Evolutionary conservation across 345 rosid species (phyloP).

Genomic region (Linum usitatissimum): DNA sequence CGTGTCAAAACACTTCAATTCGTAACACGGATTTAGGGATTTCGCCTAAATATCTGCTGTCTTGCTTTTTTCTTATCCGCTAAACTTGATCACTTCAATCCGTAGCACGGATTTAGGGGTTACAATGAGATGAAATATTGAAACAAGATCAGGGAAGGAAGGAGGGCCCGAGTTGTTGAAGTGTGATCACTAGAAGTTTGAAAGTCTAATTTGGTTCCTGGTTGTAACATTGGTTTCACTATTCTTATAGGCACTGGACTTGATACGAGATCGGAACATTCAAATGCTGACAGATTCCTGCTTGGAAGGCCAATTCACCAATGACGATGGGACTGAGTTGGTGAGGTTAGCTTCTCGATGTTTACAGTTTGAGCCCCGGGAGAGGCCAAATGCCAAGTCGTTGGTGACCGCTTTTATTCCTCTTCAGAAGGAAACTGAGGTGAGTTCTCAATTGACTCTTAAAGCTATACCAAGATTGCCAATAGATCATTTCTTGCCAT

Average conservation of each 20-base stretch:
- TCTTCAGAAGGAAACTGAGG: slow-evolving; percentile 81
- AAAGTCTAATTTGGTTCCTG: too few species aligned
- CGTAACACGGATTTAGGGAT: neutral
- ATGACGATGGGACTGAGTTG: slow-evolving; percentile 61
- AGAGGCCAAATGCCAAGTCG: slow-evolving; percentile 65
- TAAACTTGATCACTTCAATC: too few species aligned
- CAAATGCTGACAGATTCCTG: slow-evolving; percentile 80
- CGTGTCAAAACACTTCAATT: neutral
- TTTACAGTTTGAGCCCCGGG: slow-evolving; percentile 73
- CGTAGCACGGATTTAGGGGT: too few species aligned
- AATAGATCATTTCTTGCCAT: neutral
- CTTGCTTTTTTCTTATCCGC: neutral
- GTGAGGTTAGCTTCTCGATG: slow-evolving; percentile 73
- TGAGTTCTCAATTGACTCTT: slow-evolving; percentile 10
- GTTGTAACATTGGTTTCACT: slow-evolving; percentile 2
- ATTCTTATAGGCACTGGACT: slow-evolving; percentile 65
- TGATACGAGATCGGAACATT: slow-evolving; percentile 74
- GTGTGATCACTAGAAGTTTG: too few species aligned
- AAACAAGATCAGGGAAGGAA: too few species aligned
- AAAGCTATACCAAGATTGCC: neutral
- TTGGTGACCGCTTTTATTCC: slow-evolving; percentile 57
- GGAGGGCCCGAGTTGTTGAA: too few species aligned
- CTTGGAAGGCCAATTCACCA: slow-evolving; percentile 72
- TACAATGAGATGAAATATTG: too few species aligned
- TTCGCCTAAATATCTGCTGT: neutral